These are phyloP conservation scores for Ascomycota sp. DNA, from an alignment of 2,329 filamentous ascomycete species.

Conservation along the genomic window DNA sequence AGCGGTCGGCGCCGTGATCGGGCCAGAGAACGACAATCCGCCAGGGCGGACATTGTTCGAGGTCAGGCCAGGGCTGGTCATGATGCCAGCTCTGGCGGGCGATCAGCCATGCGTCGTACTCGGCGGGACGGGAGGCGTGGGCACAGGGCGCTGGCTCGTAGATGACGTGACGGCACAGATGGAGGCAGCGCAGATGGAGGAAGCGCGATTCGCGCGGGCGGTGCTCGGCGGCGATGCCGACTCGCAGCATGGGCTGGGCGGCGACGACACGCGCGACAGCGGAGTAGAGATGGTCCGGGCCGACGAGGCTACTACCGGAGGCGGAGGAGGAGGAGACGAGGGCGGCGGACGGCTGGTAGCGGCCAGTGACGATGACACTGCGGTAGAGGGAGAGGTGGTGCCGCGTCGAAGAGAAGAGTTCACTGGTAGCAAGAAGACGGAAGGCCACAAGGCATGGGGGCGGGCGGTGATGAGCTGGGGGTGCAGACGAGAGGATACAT, in stretches of 20 bases:
- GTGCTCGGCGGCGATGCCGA: slow-evolving; percentile 24
- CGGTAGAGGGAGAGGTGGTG: slow-evolving; percentile 24
- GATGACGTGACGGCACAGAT: slow-evolving; percentile 21
- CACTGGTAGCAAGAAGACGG: slow-evolving; percentile 9
- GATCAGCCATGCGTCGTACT: slow-evolving; percentile 12
- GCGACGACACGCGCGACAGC: slow-evolving; percentile 19
- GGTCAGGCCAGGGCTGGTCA: slow-evolving; percentile 17
- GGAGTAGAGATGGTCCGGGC: slow-evolving; percentile 1
- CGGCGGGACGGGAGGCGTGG: slow-evolving; percentile 1
- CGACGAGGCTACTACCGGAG: background rate
- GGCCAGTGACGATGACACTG: slow-evolving; percentile 22
- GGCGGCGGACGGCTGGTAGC: slow-evolving; percentile 11
- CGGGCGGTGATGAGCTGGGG: too few species aligned
- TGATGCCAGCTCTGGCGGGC: slow-evolving; percentile 17
- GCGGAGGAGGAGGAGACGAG: background rate
- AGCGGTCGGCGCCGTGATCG: too few species aligned
- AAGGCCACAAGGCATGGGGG: too few species aligned
- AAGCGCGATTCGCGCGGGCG: slow-evolving; percentile 11
- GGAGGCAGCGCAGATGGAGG: slow-evolving; percentile 18
- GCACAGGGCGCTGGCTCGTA: slow-evolving; percentile 9
- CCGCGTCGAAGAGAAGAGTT: slow-evolving; percentile 22
- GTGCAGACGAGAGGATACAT: too few species aligned
- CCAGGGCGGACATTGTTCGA: slow-evolving; percentile 23
- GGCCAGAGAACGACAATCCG: slow-evolving; percentile 14
- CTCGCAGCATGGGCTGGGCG: slow-evolving; percentile 22